These are phyloP conservation scores for Claviceps sp. DNA, from an alignment of 2,329 filamentous ascomycete genomes.

Conservation along the genomic window DNA sequence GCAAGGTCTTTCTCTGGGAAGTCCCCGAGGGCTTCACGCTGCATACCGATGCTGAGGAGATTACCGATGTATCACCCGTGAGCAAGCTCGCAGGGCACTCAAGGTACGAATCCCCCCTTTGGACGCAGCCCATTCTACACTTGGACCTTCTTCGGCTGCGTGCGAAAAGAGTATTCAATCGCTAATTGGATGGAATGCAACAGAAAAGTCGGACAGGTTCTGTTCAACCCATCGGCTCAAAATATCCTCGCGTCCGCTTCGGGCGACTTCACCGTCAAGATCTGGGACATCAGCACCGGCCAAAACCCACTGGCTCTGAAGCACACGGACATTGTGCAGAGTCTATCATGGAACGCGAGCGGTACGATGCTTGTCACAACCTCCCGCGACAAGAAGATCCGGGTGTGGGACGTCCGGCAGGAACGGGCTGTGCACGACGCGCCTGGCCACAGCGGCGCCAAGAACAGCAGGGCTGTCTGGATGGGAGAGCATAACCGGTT, in stretches of 20 bases:
- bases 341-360: slow-evolving; percentile 86
- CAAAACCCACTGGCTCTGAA: slow-evolving; percentile 63
- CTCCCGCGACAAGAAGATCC: slow-evolving; percentile 93
- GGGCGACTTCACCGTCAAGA: slow-evolving; percentile 85
- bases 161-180: neutral
- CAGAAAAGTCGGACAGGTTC: slow-evolving; percentile 93
- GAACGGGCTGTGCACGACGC: slow-evolving; percentile 77
- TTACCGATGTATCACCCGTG: slow-evolving; percentile 66
- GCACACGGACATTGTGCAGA: slow-evolving; percentile 87
- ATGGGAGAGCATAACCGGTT: slow-evolving; percentile 94
- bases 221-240: slow-evolving; percentile 93
- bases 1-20: slow-evolving; percentile 93
- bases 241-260: slow-evolving; percentile 92
- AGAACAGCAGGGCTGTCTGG: slow-evolving; percentile 96
- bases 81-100: slow-evolving; percentile 77
- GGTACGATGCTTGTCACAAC: slow-evolving; percentile 82
- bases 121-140: neutral
- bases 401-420: slow-evolving; percentile 94
- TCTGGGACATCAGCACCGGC: slow-evolving; percentile 84
- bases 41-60: slow-evolving; percentile 72
- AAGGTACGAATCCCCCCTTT: slow-evolving; percentile 36
- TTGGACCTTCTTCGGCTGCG: neutral
- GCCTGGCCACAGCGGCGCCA: slow-evolving; percentile 77
- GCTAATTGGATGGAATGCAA: neutral
- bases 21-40: slow-evolving; percentile 81